A percentile compares a stretch with the other conserved stretches of the same genome.
phyloP scores from a whole-genome alignment of 345 rosid species.

The Corchorus capsularis region DNA sequence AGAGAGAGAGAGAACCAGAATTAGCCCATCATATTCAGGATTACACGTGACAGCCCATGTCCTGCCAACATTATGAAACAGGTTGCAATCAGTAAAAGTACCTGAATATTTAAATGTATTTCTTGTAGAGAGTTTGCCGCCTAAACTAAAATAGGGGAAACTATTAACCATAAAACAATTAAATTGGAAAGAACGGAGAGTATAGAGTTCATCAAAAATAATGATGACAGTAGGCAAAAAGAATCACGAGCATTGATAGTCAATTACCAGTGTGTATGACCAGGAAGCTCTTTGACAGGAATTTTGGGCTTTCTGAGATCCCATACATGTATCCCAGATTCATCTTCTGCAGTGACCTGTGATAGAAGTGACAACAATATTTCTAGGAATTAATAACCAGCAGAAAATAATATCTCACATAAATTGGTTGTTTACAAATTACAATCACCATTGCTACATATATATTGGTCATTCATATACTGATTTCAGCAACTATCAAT shows the following conservation, averaged over 20 bases:
- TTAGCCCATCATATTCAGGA: conserved; percentile 76
- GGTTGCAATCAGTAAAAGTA: conserved; percentile 19
- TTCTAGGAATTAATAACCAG: background rate
- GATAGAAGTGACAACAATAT: background rate
- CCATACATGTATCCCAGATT: conserved; percentile 76
- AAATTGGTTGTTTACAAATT: background rate
- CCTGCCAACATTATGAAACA: conserved; percentile 52
- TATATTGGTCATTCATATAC: background rate
- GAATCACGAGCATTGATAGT: conserved; percentile 9
- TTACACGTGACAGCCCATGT: conserved; percentile 87
- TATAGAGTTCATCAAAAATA: conserved; percentile 17
- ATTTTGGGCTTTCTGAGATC: conserved; percentile 67
- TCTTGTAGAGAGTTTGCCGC: background rate
- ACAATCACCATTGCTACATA: background rate
- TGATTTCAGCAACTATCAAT: no score
- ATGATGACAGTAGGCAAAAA: conserved; percentile 12
- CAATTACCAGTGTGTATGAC: conserved; percentile 81
- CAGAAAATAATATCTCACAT: background rate
- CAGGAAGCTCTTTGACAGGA: conserved; percentile 74
- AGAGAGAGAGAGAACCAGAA: conserved; percentile 61
- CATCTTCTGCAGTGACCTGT: conserved; percentile 84
- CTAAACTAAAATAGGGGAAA: background rate
- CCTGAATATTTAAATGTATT: background rate
- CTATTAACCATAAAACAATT: background rate
- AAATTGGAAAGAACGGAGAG: conserved; percentile 13